Conservation (phyloP, 2,329 filamentous ascomycete species). For the Fusarium incarnatum region DNA sequence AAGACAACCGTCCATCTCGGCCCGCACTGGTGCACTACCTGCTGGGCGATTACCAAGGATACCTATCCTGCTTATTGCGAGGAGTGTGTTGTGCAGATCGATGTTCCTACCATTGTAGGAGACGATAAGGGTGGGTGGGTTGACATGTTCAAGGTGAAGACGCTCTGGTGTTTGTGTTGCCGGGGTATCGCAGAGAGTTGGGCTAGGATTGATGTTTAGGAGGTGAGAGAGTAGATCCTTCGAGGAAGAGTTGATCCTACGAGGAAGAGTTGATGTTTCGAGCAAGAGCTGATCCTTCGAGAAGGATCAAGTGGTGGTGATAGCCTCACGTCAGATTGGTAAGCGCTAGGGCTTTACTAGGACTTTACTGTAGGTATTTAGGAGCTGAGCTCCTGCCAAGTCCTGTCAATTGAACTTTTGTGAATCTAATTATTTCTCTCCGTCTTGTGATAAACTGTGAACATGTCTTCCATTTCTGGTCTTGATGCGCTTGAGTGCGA, state of each 20-base stretch:
- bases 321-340: slow-evolving; percentile 15
- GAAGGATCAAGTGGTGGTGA: background rate
- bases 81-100: slow-evolving; percentile 7
- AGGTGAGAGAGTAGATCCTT: background rate
- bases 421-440: too few relatives aligned
- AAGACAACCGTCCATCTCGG: slow-evolving; percentile 35
- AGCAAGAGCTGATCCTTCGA: background rate
- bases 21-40: slow-evolving; percentile 34
- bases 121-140: slow-evolving; percentile 26
- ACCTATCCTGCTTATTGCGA: slow-evolving; percentile 26
- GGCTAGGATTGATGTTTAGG: slow-evolving; percentile 2
- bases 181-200: slow-evolving; percentile 24
- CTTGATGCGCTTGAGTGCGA: slow-evolving; percentile 22
- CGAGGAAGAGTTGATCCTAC: too few relatives aligned
- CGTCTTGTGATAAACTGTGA: background rate
- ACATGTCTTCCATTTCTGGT: slow-evolving; percentile 10
- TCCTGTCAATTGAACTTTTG: background rate
- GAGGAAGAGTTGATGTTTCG: background rate
- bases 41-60: background rate
- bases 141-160: slow-evolving; percentile 31
- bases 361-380: background rate
- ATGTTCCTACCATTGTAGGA: slow-evolving; percentile 18
- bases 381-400: background rate
- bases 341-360: slow-evolving; percentile 20
- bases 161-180: slow-evolving; percentile 39